A percentile compares a stretch with the other conserved stretches of the same genome.
Evolutionary conservation across 2,329 filamentous ascomycete species (phyloP).

Genomic region (Camillea tinctor): DNA sequence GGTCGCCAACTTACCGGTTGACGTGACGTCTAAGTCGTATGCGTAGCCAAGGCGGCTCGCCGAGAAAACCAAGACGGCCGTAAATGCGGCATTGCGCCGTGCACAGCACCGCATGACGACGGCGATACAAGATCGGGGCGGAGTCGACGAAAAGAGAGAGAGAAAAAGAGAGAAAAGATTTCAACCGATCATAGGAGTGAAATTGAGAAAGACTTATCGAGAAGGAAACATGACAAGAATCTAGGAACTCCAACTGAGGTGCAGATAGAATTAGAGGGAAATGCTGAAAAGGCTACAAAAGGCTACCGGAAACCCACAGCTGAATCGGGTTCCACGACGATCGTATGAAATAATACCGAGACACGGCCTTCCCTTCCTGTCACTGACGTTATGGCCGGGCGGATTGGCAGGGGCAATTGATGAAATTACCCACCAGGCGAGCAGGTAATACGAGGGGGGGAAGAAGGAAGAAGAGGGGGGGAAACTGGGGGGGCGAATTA

Average conservation of each 20-base stretch:
- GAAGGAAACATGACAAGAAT: neutral
- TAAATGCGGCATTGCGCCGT: constrained; percentile 18
- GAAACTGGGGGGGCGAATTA: too few species aligned
- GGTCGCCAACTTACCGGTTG: constrained; percentile 22
- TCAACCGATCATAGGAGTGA: neutral
- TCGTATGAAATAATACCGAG: neutral
- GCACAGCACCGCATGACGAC: constrained; percentile 18
- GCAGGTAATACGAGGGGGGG: neutral
- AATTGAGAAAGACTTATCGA: neutral
- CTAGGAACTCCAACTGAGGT: neutral
- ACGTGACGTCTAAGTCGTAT: constrained; percentile 29
- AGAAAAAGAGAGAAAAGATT: neutral
- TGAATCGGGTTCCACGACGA: neutral
- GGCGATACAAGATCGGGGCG: constrained; percentile 9
- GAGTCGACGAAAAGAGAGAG: constrained; percentile 2
- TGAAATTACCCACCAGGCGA: neutral
- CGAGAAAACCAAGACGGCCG: constrained; percentile 19
- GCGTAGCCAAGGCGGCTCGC: constrained; percentile 9
- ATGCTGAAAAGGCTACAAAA: too few species aligned
- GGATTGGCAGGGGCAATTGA: neutral
- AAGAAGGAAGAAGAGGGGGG: too few species aligned
- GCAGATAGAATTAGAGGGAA: neutral
- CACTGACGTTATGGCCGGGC: neutral
- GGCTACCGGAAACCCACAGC: neutral
- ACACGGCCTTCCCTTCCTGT: constrained; percentile 1